Percentiles rank a stretch among this genome's conserved stretches.
phyloP scores from a whole-genome alignment of 2,329 filamentous ascomycete species.

The Aspergillus tamarii region DNA sequence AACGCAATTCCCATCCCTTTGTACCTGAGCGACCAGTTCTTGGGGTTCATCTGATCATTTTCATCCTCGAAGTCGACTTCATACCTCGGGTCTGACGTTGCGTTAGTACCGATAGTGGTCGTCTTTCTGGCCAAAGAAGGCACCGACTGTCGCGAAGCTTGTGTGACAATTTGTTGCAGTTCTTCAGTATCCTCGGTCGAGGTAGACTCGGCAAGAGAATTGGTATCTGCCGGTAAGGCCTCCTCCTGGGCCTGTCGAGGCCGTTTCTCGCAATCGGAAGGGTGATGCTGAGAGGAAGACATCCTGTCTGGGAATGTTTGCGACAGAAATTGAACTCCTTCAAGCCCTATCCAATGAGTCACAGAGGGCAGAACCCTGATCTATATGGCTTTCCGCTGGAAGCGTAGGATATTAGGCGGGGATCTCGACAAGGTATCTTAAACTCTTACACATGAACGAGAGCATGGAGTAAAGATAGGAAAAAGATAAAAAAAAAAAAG shows the following conservation, averaged over 20 bases:
- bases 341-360: not conserved
- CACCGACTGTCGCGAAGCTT: constrained; percentile 34
- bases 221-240: constrained; percentile 20
- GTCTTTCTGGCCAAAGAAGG: constrained; percentile 44
- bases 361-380: not conserved
- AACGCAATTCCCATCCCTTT: constrained; percentile 59
- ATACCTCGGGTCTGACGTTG: constrained; percentile 60
- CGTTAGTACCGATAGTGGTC: constrained; percentile 50
- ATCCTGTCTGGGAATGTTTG: constrained; percentile 17
- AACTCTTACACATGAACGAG: not conserved
- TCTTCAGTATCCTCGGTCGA: constrained; percentile 31
- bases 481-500: not conserved
- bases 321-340: not conserved
- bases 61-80: constrained; percentile 72
- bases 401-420: not conserved
- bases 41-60: constrained; percentile 66
- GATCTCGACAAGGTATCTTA: not conserved
- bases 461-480: not conserved
- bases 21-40: constrained; percentile 67
- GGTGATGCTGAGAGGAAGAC: constrained; percentile 22
- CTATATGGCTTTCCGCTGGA: not conserved
- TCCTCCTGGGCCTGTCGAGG: constrained; percentile 20
- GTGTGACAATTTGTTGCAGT: constrained; percentile 28
- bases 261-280: constrained; percentile 24
- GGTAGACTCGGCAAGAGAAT: constrained; percentile 31